phyloP scores from a whole-genome alignment of 768 basidiomycete species.

The Kwoniella dejecticola region DNA sequence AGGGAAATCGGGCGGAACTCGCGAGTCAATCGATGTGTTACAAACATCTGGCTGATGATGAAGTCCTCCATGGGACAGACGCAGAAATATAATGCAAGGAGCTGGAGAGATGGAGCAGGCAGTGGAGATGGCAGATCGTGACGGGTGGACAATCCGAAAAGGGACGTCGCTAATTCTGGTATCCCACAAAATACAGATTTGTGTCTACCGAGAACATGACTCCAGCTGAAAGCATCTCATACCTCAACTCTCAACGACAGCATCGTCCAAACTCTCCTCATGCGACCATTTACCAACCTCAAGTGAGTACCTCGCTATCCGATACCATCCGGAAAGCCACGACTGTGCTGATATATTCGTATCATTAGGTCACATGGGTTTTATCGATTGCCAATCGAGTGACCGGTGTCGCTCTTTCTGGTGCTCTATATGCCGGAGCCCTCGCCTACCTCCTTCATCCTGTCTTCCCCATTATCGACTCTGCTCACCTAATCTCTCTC shows the following conservation, averaged over 20 bases:
- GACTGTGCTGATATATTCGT: neutral
- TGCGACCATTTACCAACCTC: constrained; percentile 80
- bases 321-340: neutral
- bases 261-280: constrained; percentile 90
- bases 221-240: constrained; percentile 56
- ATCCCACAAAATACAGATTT: constrained; percentile 19
- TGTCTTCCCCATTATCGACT: constrained; percentile 66
- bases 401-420: constrained; percentile 79
- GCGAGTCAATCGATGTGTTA: too few relatives aligned
- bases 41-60: too few relatives aligned
- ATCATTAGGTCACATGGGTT: constrained; percentile 86
- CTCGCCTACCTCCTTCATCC: constrained; percentile 84
- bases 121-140: too few relatives aligned
- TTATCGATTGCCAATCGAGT: constrained; percentile 81
- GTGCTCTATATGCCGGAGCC: constrained; percentile 77
- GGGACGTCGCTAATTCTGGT: neutral
- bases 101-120: too few relatives aligned
- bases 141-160: neutral
- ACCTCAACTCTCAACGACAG: constrained; percentile 85
- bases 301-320: constrained; percentile 35
- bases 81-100: too few relatives aligned
- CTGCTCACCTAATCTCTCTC: constrained; percentile 71
- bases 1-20: too few relatives aligned
- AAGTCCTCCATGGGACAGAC: too few relatives aligned
- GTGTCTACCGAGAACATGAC: constrained; percentile 52